Evolutionary conservation across 1,284 basidiomycete genomes (phyloP).

Genomic region (Papiliotrema terrestris): DNA sequence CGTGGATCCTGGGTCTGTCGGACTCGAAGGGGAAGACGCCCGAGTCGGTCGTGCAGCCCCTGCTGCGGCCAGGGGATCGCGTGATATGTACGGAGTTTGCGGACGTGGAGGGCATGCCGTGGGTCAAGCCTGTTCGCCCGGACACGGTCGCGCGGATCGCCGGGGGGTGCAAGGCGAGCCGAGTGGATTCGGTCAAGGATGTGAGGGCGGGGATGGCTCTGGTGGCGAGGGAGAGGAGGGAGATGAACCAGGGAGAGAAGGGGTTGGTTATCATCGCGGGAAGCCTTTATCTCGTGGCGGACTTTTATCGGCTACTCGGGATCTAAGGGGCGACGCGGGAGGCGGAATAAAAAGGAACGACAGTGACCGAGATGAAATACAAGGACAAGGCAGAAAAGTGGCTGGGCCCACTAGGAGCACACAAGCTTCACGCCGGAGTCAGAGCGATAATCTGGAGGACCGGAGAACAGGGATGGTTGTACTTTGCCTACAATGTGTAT

Average conservation of each 20-base stretch:
- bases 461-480: no score
- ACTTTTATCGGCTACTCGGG: constrained; percentile 65
- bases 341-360: no score
- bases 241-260: constrained; percentile 27
- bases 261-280: constrained; percentile 71
- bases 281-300: constrained; percentile 84
- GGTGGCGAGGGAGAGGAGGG: constrained; percentile 11
- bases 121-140: constrained; percentile 63
- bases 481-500: no score
- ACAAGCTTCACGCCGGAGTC: no score
- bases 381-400: not conserved
- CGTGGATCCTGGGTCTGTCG: constrained; percentile 72
- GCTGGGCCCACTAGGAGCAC: no score
- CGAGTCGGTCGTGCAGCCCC: constrained; percentile 62
- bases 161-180: constrained; percentile 38
- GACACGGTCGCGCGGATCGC: not conserved
- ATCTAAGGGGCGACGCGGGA: not conserved
- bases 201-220: constrained; percentile 36
- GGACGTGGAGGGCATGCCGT: constrained; percentile 83
- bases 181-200: constrained; percentile 53
- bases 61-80: constrained; percentile 52
- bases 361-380: no score
- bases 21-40: constrained; percentile 77
- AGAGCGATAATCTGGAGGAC: no score
- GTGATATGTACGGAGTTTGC: constrained; percentile 62